These are phyloP conservation scores for Bipolaris bicolor DNA, from an alignment of 2,329 filamentous ascomycete genomes.

Conservation along the genomic window DNA sequence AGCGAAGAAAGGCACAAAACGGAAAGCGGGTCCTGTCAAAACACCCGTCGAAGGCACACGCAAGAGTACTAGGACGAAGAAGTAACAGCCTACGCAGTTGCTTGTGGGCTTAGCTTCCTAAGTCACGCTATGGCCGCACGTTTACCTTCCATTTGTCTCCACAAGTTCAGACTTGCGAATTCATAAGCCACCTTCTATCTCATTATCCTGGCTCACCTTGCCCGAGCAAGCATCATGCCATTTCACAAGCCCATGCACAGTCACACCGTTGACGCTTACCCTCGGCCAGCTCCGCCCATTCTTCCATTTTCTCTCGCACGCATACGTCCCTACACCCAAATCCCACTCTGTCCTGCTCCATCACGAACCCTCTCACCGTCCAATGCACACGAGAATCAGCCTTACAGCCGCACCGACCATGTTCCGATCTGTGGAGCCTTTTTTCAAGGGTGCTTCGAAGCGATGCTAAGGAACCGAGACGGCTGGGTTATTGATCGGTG, in stretches of 20 bases:
- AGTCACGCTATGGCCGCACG: neutral
- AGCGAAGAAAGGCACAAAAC: conserved; percentile 30
- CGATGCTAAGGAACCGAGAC: neutral
- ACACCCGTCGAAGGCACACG: conserved; percentile 26
- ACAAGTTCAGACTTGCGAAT: neutral
- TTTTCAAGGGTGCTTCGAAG: neutral
- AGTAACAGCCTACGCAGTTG: conserved; percentile 6
- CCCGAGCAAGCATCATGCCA: neutral
- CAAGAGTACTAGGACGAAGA: conserved; percentile 36
- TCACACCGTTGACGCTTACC: conserved; percentile 4
- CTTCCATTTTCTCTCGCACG: neutral
- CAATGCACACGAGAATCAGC: neutral
- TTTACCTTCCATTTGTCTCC: neutral
- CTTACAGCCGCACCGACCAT: neutral
- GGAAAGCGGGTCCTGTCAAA: conserved; percentile 27
- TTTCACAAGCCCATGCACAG: neutral
- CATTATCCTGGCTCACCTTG: neutral
- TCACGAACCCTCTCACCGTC: conserved; percentile 3
- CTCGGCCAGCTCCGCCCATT: neutral
- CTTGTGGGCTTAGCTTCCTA: neutral
- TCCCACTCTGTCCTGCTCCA: neutral
- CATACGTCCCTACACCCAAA: neutral
- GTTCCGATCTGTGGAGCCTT: neutral
- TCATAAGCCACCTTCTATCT: neutral
- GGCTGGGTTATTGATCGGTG: neutral